phyloP scores from a whole-genome alignment of 1,139 yeast species.

The Candida tropicalis region DNA sequence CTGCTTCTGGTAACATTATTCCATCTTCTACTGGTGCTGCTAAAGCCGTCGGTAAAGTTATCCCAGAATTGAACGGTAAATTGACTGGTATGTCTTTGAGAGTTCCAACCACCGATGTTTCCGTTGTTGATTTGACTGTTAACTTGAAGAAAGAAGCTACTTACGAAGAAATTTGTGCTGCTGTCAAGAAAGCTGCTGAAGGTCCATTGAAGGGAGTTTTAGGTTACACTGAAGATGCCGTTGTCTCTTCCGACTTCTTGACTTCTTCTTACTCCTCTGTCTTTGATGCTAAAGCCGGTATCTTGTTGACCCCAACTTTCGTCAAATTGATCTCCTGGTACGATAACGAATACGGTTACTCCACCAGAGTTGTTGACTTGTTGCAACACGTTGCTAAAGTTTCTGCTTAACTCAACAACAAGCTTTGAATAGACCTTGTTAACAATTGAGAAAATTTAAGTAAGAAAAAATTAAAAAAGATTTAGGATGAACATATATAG shows the following conservation, averaged over 20 bases:
- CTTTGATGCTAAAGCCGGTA: conserved; percentile 86
- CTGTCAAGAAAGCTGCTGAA: conserved; percentile 69
- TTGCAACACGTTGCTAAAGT: conserved; percentile 70
- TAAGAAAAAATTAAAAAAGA: conserved; percentile 1
- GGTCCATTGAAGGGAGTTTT: conserved; percentile 73
- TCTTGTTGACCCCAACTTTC: conserved; percentile 77
- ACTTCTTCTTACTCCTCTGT: conserved; percentile 78
- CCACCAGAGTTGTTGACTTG: conserved; percentile 88
- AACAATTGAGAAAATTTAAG: neutral
- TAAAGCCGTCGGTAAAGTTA: conserved; percentile 90
- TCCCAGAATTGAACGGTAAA: conserved; percentile 85
- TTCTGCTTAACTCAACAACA: conserved; percentile 29
- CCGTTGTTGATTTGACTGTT: conserved; percentile 54
- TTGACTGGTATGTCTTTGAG: conserved; percentile 88
- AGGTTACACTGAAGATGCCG: conserved; percentile 86
- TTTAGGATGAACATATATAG: conserved; percentile 3
- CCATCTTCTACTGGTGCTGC: conserved; percentile 95
- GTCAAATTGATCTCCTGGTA: conserved; percentile 88
- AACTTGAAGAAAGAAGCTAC: conserved; percentile 70
- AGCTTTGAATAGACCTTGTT: conserved; percentile 9
- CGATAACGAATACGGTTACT: conserved; percentile 92
- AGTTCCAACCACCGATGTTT: conserved; percentile 86
- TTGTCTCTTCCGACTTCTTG: conserved; percentile 83
- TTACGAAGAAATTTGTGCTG: conserved; percentile 75
- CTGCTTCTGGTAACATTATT: conserved; percentile 87